Conservation (phyloP, 75 land plant species). For the Isoetes taiwanensis region DNA sequence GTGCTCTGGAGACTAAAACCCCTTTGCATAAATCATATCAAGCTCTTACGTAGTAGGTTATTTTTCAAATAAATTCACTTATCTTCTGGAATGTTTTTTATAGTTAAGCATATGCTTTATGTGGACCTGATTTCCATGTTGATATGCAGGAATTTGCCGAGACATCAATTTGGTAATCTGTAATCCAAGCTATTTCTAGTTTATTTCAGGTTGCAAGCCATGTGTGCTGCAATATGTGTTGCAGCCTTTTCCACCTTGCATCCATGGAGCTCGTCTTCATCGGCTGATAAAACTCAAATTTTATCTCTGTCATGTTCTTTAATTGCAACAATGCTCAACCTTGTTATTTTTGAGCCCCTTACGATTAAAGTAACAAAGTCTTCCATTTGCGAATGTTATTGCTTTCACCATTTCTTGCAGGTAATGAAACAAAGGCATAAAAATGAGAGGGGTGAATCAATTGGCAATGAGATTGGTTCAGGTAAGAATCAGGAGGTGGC, state of each 20-base stretch:
- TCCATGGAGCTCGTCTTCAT: constrained; percentile 50
- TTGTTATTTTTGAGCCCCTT: constrained; percentile 80
- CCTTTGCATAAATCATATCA: not conserved
- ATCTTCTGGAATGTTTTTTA: not conserved
- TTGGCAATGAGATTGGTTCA: constrained; percentile 72
- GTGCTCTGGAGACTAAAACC: not conserved
- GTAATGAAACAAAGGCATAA: constrained; percentile 83
- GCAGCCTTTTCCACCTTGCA: constrained; percentile 55
- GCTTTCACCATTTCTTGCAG: too few relatives aligned
- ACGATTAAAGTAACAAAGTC: constrained; percentile 52
- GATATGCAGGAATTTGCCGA: constrained; percentile 62
- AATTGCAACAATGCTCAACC: constrained; percentile 46
- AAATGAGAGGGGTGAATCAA: constrained; percentile 58
- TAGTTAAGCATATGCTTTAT: not conserved
- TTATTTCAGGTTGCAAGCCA: constrained; percentile 51
- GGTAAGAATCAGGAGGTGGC: constrained; percentile 65
- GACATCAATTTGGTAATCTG: constrained; percentile 89
- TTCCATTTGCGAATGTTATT: too few relatives aligned
- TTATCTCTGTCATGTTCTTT: constrained; percentile 48
- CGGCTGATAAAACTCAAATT: constrained; percentile 50
- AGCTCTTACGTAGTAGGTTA: not conserved
- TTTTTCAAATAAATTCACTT: not conserved
- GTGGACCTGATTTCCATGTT: not conserved
- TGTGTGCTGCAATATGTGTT: constrained; percentile 43
- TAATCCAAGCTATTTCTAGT: constrained; percentile 93